These are phyloP conservation scores for Eutrema salsugineum DNA, from an alignment of 441 rosid genomes.

Conservation along the genomic window DNA sequence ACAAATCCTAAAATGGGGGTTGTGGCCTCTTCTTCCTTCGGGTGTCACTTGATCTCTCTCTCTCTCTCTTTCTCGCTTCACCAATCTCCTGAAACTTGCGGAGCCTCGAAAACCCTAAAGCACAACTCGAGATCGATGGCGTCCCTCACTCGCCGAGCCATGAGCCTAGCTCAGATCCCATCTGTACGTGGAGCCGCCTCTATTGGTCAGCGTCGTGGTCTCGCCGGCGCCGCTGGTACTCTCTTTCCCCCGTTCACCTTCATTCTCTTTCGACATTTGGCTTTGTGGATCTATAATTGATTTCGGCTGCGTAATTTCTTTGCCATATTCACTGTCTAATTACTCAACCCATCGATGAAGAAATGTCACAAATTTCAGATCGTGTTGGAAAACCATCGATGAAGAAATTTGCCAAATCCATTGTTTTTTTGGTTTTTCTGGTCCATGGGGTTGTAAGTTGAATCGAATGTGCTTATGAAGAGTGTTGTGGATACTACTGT, in stretches of 20 bases:
- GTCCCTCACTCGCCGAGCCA: constrained; percentile 60
- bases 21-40: not conserved
- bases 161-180: constrained; percentile 41
- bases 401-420: not conserved
- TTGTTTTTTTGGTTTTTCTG: not conserved
- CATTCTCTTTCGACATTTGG: not conserved
- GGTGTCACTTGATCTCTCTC: not conserved
- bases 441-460: not conserved
- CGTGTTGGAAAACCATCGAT: not conserved
- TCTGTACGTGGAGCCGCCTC: constrained; percentile 38
- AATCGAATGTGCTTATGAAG: constrained; percentile 4
- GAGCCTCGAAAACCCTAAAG: constrained; percentile 26
- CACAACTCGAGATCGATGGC: constrained; percentile 40
- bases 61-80: not conserved
- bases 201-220: constrained; percentile 68
- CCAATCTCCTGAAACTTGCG: constrained; percentile 6
- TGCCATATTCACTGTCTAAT: not conserved
- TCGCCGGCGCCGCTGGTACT: constrained; percentile 82
- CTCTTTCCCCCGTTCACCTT: not conserved
- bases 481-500: not conserved
- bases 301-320: not conserved
- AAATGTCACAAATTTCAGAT: not conserved
- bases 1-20: not conserved
- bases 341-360: not conserved
- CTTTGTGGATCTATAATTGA: not conserved